Evolutionary conservation across 257 asterid genomes (phyloP).

Genomic region (Eustoma russellianum): DNA sequence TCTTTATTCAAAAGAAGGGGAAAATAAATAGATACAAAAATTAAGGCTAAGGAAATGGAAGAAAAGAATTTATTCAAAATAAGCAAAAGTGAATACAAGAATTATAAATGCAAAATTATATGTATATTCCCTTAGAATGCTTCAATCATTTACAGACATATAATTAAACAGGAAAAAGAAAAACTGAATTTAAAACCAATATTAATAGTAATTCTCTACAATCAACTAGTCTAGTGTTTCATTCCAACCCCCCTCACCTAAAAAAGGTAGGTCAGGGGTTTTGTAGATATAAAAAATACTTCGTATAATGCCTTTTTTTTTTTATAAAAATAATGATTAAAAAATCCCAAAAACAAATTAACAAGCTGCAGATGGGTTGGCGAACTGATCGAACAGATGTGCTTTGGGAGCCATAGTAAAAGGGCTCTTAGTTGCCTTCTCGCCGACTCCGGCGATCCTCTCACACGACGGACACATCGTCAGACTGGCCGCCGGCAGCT

Average conservation of each 20-base stretch:
- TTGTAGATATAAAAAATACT: not conserved
- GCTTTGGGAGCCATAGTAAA: slow-evolving; percentile 40
- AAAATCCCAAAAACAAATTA: slow-evolving; percentile 8
- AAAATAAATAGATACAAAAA: too few relatives aligned
- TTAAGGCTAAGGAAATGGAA: too few relatives aligned
- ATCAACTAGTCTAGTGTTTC: slow-evolving; percentile 13
- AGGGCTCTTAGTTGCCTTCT: slow-evolving; percentile 23
- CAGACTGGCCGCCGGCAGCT: slow-evolving; percentile 60
- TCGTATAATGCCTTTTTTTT: not conserved
- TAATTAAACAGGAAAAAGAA: not conserved
- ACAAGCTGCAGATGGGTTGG: slow-evolving; percentile 66
- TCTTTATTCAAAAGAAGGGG: too few relatives aligned
- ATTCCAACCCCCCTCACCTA: slow-evolving; percentile 32
- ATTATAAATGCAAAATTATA: too few relatives aligned
- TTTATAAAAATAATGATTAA: not conserved
- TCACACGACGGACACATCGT: slow-evolving; percentile 82
- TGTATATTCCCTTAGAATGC: not conserved
- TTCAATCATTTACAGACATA: slow-evolving; percentile 20
- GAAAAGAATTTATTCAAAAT: too few relatives aligned
- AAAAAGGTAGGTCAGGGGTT: slow-evolving; percentile 24
- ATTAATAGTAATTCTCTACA: slow-evolving; percentile 13
- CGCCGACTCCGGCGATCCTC: slow-evolving; percentile 35
- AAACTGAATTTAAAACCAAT: not conserved
- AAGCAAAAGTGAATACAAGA: too few relatives aligned
- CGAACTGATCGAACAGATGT: slow-evolving; percentile 45